Conservation (phyloP, 192 early-diverging fungal genomes). For the Nowakowskiella sp. region DNA sequence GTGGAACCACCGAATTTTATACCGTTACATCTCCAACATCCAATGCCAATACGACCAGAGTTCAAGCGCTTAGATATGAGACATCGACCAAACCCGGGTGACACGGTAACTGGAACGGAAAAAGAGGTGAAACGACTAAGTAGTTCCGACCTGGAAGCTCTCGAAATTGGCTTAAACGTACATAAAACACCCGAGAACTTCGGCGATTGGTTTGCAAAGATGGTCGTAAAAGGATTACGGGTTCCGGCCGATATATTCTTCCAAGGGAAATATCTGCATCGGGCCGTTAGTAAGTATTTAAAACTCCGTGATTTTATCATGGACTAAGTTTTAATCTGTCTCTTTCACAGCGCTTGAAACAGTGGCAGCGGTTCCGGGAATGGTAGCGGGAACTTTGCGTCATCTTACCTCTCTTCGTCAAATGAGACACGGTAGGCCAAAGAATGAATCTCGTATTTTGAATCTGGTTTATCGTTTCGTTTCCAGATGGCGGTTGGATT, state of each 20-base stretch:
- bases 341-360: slow-evolving; percentile 32
- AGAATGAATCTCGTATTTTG: slow-evolving; percentile 57
- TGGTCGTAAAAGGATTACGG: slow-evolving; percentile 55
- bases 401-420: slow-evolving; percentile 62
- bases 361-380: slow-evolving; percentile 63
- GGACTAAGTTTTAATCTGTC: neutral
- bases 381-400: slow-evolving; percentile 76
- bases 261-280: slow-evolving; percentile 65
- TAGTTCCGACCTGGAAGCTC: no score
- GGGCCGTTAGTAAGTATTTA: slow-evolving; percentile 45
- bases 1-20: no score
- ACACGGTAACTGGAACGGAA: no score
- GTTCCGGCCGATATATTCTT: slow-evolving; percentile 63
- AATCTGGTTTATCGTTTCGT: no score
- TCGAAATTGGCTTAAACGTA: no score
- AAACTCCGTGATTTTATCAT: slow-evolving; percentile 3
- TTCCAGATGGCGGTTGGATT: slow-evolving; percentile 85
- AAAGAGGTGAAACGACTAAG: no score
- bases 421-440: slow-evolving; percentile 30
- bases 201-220: slow-evolving; percentile 55
- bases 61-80: no score
- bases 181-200: neutral
- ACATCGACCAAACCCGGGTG: no score
- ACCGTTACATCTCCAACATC: no score
- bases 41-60: no score